Percentiles rank a stretch among this genome's conserved stretches.
phyloP scores from a whole-genome alignment of 208 protist genomes.

The Zelonia costaricensis region DNA sequence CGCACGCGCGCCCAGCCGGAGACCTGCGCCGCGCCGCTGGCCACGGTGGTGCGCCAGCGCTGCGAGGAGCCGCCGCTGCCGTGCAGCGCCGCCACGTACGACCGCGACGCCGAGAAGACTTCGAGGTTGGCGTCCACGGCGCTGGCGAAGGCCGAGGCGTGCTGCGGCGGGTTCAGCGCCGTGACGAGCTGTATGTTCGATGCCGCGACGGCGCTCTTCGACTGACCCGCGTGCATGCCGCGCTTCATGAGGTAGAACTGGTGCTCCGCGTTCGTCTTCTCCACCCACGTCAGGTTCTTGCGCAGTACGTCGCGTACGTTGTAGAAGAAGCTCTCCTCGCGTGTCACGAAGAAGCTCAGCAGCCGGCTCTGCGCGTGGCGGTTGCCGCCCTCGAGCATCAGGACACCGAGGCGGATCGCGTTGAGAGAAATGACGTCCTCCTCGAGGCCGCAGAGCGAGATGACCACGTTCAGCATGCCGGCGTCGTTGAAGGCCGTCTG shows the following conservation, averaged over 20 bases:
- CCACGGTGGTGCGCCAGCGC: constrained; percentile 4
- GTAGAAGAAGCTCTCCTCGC: constrained; percentile 79
- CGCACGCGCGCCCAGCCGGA: constrained; percentile 60
- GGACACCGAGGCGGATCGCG: constrained; percentile 59
- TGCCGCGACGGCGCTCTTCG: constrained; percentile 11
- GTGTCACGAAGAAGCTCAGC: constrained; percentile 64
- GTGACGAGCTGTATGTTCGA: constrained; percentile 54
- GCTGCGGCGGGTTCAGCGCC: constrained; percentile 24
- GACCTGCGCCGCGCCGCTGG: constrained; percentile 14
- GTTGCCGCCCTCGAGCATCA: constrained; percentile 82
- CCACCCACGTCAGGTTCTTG: constrained; percentile 44
- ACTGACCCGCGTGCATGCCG: constrained; percentile 26
- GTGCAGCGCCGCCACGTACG: constrained; percentile 12
- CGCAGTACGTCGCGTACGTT: constrained; percentile 60
- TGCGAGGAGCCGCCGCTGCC: constrained; percentile 2
- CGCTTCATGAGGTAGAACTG: constrained; percentile 67
- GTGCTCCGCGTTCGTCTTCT: constrained; percentile 57
- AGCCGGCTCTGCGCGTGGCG: constrained; percentile 52
- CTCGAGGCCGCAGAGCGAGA: constrained; percentile 47
- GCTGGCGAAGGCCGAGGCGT: not conserved
- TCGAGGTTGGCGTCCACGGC: constrained; percentile 17
- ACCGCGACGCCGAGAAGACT: constrained; percentile 10
- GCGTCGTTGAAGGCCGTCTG: constrained; percentile 65
- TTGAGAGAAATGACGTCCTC: constrained; percentile 69
- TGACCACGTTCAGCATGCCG: constrained; percentile 55